phyloP scores from a whole-genome alignment of 331 rosid species.

The Rosa hybrid region DNA sequence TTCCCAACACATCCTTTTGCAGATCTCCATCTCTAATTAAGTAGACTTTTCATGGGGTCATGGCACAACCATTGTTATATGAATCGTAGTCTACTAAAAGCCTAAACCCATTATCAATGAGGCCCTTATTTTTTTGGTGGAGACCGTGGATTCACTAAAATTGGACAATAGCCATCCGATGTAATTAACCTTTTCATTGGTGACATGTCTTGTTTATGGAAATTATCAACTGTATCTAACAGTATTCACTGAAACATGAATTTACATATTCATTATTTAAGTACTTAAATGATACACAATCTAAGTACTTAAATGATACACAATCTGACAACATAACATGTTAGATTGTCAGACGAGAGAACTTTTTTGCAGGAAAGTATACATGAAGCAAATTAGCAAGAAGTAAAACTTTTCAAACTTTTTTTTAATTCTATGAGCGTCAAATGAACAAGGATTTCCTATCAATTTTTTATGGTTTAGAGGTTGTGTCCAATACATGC shows the following conservation, averaged over 20 bases:
- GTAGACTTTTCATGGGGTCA: neutral
- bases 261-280: no score
- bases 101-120: neutral
- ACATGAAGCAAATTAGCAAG: neutral
- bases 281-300: neutral
- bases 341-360: neutral
- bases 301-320: neutral
- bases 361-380: neutral
- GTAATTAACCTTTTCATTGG: neutral
- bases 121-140: neutral
- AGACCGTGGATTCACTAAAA: neutral
- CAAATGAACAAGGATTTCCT: neutral
- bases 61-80: neutral
- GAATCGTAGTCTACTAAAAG: neutral
- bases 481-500: neutral
- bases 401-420: no score
- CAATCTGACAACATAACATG: neutral
- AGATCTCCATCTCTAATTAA: slow-evolving; percentile 13
- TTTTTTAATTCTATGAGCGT: neutral
- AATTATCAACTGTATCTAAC: neutral
- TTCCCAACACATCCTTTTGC: slow-evolving; percentile 34
- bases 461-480: neutral
- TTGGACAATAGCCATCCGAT: neutral
- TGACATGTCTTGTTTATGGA: neutral
- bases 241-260: neutral